These are phyloP conservation scores for Ophiostoma himal-ulmi DNA, from an alignment of 2,329 filamentous ascomycete species.

Conservation along the genomic window DNA sequence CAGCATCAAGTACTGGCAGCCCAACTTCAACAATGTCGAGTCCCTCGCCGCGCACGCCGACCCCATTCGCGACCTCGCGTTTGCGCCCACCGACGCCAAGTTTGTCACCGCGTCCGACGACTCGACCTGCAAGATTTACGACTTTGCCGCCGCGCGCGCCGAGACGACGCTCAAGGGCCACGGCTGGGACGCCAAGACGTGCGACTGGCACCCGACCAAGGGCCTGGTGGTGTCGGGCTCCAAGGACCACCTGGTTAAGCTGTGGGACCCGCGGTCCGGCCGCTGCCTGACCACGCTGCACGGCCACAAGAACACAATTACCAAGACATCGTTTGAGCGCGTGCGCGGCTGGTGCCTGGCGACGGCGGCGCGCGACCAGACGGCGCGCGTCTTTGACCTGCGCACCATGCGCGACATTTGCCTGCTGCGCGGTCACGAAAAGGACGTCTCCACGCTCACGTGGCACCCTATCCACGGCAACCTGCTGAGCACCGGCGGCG, in stretches of 20 bases:
- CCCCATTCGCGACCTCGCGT: slow-evolving; percentile 83
- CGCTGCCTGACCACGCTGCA: slow-evolving; percentile 89
- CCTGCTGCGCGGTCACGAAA: slow-evolving; percentile 88
- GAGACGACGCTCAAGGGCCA: slow-evolving; percentile 86
- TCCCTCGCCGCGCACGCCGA: slow-evolving; percentile 87
- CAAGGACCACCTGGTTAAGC: slow-evolving; percentile 94
- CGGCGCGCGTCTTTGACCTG: slow-evolving; percentile 86
- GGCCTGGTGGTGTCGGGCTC: slow-evolving; percentile 91
- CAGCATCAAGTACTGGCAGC: slow-evolving; percentile 96
- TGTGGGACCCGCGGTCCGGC: slow-evolving; percentile 93
- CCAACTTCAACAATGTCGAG: slow-evolving; percentile 98
- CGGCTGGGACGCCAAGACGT: slow-evolving; percentile 94
- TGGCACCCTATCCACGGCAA: slow-evolving; percentile 94
- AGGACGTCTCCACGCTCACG: slow-evolving; percentile 84
- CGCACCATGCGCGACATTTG: slow-evolving; percentile 98
- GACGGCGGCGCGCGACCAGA: slow-evolving; percentile 88
- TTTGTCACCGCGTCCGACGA: slow-evolving; percentile 97
- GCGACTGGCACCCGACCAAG: slow-evolving; percentile 96
- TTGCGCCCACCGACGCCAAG: slow-evolving; percentile 89
- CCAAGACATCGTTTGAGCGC: slow-evolving; percentile 84
- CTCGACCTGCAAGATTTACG: slow-evolving; percentile 87
- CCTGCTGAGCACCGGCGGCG: slow-evolving; percentile 81
- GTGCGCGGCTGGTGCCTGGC: slow-evolving; percentile 79
- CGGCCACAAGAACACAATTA: slow-evolving; percentile 95
- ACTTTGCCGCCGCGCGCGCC: slow-evolving; percentile 80